These are phyloP conservation scores for Macrophomina tecta DNA, from an alignment of 2,329 filamentous ascomycete genomes.

Conservation along the genomic window DNA sequence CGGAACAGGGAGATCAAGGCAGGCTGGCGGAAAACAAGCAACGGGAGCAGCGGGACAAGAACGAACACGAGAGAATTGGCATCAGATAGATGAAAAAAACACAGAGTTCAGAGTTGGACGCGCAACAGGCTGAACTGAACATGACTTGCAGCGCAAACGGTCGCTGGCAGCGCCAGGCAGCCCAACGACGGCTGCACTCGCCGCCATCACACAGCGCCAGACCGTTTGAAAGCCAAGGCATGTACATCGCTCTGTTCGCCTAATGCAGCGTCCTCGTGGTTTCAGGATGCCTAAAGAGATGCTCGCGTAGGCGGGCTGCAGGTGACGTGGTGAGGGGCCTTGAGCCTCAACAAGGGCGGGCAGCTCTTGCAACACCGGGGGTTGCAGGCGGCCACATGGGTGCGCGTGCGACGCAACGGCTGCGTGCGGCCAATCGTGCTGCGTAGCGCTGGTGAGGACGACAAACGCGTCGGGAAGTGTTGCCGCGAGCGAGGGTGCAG, in stretches of 20 bases:
- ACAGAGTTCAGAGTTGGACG: not conserved
- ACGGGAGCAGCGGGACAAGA: slow-evolving; percentile 10
- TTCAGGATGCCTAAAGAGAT: slow-evolving; percentile 11
- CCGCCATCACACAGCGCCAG: not conserved
- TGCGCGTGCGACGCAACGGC: not conserved
- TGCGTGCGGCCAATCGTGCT: not conserved
- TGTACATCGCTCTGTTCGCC: not conserved
- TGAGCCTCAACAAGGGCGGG: not conserved
- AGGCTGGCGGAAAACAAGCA: not conserved
- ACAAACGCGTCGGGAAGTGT: not conserved
- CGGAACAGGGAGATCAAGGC: slow-evolving; percentile 7
- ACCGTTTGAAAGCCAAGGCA: not conserved
- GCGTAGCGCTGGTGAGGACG: not conserved
- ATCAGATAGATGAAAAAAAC: not conserved
- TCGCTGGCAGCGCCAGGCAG: not conserved
- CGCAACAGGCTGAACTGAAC: not conserved
- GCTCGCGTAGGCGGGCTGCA: slow-evolving; percentile 4
- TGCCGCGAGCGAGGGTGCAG: not conserved
- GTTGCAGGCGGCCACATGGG: not conserved
- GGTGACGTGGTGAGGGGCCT: not conserved
- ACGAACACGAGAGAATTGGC: not conserved
- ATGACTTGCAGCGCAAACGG: slow-evolving; percentile 4
- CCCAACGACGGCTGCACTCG: not conserved
- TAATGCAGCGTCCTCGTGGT: not conserved
- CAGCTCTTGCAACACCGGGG: slow-evolving; percentile 3